These are phyloP conservation scores for Boletus insuetus DNA, from an alignment of 768 basidiomycete species.

Conservation along the genomic window DNA sequence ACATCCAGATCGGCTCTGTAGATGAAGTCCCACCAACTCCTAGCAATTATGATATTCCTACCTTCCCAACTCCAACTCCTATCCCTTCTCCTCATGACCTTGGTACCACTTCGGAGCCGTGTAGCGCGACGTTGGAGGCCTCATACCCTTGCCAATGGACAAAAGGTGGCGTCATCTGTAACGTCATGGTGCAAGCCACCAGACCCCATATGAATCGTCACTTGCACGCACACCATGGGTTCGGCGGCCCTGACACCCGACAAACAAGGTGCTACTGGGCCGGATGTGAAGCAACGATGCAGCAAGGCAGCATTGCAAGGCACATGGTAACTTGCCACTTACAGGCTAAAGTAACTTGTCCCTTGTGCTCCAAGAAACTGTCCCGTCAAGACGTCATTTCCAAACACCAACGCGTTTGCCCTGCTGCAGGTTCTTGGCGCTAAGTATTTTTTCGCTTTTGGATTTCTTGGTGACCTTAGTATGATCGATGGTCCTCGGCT, in stretches of 20 bases:
- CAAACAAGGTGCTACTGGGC: conserved; percentile 21
- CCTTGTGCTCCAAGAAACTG: conserved; percentile 27
- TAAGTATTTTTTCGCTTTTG: conserved; percentile 1
- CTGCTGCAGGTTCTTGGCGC: conserved; percentile 15
- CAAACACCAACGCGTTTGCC: conserved; percentile 27
- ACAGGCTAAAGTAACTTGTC: conserved; percentile 27
- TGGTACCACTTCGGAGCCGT: conserved; percentile 1
- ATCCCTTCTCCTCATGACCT: not conserved
- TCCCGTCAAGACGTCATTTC: conserved; percentile 27
- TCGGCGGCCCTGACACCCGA: conserved; percentile 20
- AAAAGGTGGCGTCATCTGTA: conserved; percentile 10
- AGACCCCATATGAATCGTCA: conserved; percentile 28
- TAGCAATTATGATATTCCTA: not conserved
- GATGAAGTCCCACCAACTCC: not conserved
- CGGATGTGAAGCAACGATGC: conserved; percentile 21
- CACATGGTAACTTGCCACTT: conserved; percentile 28
- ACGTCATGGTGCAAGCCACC: conserved; percentile 18
- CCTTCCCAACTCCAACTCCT: not conserved
- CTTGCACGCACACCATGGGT: conserved; percentile 22
- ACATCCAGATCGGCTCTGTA: not conserved
- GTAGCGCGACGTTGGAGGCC: not conserved
- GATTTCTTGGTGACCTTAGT: not conserved
- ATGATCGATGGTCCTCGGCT: not conserved
- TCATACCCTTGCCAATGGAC: conserved; percentile 22
- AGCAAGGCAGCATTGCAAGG: conserved; percentile 29